These are phyloP conservation scores for Nigrograna mackinnonii DNA, from an alignment of 2,329 filamentous ascomycete genomes.

Conservation along the genomic window DNA sequence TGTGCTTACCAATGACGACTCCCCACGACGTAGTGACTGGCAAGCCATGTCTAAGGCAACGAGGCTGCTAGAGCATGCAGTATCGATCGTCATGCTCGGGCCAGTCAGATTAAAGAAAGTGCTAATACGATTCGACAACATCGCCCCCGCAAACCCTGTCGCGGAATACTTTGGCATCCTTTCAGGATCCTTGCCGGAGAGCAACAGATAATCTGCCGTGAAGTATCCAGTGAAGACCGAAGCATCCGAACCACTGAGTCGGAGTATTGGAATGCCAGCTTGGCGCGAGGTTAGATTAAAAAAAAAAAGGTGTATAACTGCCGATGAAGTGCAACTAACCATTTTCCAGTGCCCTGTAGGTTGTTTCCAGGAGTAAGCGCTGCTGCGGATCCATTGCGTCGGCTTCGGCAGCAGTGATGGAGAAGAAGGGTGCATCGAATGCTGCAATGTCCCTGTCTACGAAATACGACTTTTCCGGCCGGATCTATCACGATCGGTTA, in stretches of 20 bases:
- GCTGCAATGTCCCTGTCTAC: conserved; percentile 1
- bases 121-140: conserved; percentile 14
- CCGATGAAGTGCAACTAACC: not conserved
- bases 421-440: conserved; percentile 13
- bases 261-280: conserved; percentile 6
- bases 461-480: conserved; percentile 1
- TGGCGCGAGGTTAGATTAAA: not conserved
- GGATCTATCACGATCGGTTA: not conserved
- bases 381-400: conserved; percentile 16
- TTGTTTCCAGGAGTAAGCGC: conserved; percentile 13
- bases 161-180: conserved; percentile 18
- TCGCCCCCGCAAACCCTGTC: conserved; percentile 3
- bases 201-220: conserved; percentile 15
- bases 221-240: conserved; percentile 2
- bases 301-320: not conserved
- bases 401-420: conserved; percentile 6
- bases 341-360: conserved; percentile 20
- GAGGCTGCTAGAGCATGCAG: conserved; percentile 19
- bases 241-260: not conserved
- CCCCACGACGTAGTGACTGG: conserved; percentile 19
- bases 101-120: conserved; percentile 18
- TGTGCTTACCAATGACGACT: conserved; percentile 12
- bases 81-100: conserved; percentile 16
- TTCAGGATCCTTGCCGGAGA: not conserved
- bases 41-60: conserved; percentile 18